Base-by-base conservation (phyloP, 2,329 filamentous ascomycete species). In the Cladorrhinum sp. region DNA sequence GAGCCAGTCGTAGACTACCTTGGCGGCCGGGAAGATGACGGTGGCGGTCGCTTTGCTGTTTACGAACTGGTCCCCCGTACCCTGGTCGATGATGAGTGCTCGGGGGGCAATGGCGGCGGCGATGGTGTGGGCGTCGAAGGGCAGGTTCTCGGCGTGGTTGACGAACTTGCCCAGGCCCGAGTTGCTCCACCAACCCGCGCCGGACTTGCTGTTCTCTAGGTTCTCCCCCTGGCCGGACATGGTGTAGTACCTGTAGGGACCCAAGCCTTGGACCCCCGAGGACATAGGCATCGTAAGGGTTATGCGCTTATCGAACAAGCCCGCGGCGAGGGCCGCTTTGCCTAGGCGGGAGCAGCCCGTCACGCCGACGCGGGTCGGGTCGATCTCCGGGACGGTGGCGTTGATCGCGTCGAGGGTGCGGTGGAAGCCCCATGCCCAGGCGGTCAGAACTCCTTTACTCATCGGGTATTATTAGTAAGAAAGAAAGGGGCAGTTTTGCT, bases 71-170 rank as follows among this genome's bases (percentile, higher is more conserved):
- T 81, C 79, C 5, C 74, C 75, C 0, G 78, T 79, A 16, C 82
- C 82, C 70, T 86, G 82, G 56, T 85, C 82, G 23, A 83, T 79
- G 20, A 84, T 73, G 6, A 86, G 71, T 2, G 82, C 81, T 21
- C 83, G 74, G 2, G 84, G 84, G n/a, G 82, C 82, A 26, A 86
- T 76, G 20, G 85, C 75, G 7, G 77, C 82, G n/a, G 81, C 82
- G 48, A 86, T 78, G 65, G 81, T 79, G 70, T 86, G 83, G 54
- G 84, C 82, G 66, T 86, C 83, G 64, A 80, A 80, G 2, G 84
- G 81, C 50, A 86, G 74, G 67, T 78, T 77, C 68, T 79, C 78
- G 59, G 77, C 75, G 64, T 75, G 80, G 77, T 88, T 83, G 80
- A 79, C 75, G 64, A 79, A 76, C 10, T 80, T 90, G 55, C 82